Conservation (phyloP, 1,284 basidiomycete species). For the Rugosomyces carneus region DNA sequence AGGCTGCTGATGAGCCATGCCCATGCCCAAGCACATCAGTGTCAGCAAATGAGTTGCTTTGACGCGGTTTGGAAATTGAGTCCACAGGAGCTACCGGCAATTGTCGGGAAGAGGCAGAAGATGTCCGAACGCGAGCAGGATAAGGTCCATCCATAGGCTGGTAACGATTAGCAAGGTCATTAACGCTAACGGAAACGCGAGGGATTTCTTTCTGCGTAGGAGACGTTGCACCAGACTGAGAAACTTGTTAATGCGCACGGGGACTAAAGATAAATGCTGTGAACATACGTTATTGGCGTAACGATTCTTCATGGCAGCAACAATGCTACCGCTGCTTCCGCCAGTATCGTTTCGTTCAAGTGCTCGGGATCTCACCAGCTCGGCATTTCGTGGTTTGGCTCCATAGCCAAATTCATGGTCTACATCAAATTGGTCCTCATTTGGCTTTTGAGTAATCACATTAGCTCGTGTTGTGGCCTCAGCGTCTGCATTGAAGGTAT, state of each 20-base stretch:
- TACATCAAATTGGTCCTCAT: constrained; percentile 26
- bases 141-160: constrained; percentile 38
- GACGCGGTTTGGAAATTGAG: constrained; percentile 15
- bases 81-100: constrained; percentile 17
- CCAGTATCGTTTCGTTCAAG: constrained; percentile 44
- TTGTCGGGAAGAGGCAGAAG: constrained; percentile 15
- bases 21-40: not conserved
- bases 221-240: constrained; percentile 44
- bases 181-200: constrained; percentile 56
- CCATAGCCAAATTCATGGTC: constrained; percentile 29
- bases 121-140: constrained; percentile 23
- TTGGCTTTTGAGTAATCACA: constrained; percentile 12
- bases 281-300: constrained; percentile 50
- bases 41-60: constrained; percentile 5
- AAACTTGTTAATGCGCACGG: not conserved
- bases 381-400: constrained; percentile 6
- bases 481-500: not conserved
- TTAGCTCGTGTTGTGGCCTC: not conserved
- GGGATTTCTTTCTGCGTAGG: constrained; percentile 56
- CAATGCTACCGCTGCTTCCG: constrained; percentile 50
- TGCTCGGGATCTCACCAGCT: constrained; percentile 14
- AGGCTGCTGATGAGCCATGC: not conserved
- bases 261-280: not conserved
- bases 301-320: constrained; percentile 61
- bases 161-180: constrained; percentile 60